Base-by-base conservation (phyloP, 805 yeast genomes). In the Candida glaebosa region DNA sequence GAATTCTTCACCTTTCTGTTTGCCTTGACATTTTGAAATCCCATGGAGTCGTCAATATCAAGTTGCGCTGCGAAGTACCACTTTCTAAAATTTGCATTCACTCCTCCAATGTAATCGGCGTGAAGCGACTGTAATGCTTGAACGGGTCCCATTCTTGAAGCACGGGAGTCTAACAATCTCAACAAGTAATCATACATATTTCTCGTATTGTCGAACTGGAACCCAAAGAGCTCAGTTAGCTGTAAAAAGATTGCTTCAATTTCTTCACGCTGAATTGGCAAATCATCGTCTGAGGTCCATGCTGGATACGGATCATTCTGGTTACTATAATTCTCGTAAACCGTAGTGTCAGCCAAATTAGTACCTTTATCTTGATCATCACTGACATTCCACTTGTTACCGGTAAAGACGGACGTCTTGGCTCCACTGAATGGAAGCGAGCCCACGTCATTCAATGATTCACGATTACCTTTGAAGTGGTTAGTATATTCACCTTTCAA, bases 61-160 rank as follows among this genome's bases (percentile, higher is more conserved):
- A 84, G 67, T 45, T 76, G 79, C 2, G 87, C 78, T 1, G 88
- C 87, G 62, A 85, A 82, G 52, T 82, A 84, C 93, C 93, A 84
- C 50, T 80, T 84, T 44, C 75, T 71, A 55, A 77, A 84, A 53
- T 84, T 84, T 1, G 91, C 68, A 49, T 80, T 76, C 3, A 70
- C 52, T 0, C 91, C 93, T 3, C 88, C 87, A 53, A 84, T 79
- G 53, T 83, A 85, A 56, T 84, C 91, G 1, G 82, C 82, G 58
- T 85, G 90, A 7, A 84, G 51, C 0, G 84, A 69, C 39, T 66
- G 63, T 34, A 84, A 67, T 1, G 90, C 87, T 18, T 63, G 65
- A 3, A 44, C 47, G 0, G 86, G 77, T 1, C 75, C 68, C 76
- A 79, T 73, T 49, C 91, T 68, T 1, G 87, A 76, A 1, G 88